Percentiles rank a stretch among this genome's conserved stretches.
Conservation (phyloP, 441 rosid species). For the Erodium texanum region DNA sequence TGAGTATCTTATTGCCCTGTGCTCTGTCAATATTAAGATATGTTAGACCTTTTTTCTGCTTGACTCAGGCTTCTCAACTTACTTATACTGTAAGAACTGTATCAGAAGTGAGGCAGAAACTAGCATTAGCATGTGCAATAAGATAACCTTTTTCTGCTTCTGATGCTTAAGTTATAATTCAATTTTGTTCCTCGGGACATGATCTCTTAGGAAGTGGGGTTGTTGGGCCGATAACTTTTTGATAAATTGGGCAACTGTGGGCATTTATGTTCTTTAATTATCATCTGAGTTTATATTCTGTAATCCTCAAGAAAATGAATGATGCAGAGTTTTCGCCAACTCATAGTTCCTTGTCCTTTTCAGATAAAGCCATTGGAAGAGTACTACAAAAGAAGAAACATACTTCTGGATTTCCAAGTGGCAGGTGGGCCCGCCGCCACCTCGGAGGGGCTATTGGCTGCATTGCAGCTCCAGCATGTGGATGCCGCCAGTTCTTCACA, state of each 20-base stretch:
- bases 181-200: not conserved
- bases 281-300: not conserved
- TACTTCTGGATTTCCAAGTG: slow-evolving; percentile 64
- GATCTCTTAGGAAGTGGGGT: not conserved
- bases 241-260: not conserved
- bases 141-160: no score
- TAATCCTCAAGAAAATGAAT: not conserved
- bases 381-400: slow-evolving; percentile 69
- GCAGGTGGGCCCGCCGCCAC: slow-evolving; percentile 58
- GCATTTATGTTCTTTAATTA: not conserved
- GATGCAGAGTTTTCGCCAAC: not conserved
- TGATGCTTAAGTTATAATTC: no score
- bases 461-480: slow-evolving; percentile 57
- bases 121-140: no score
- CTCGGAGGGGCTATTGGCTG: slow-evolving; percentile 79
- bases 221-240: not conserved
- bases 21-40: not conserved
- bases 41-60: not conserved
- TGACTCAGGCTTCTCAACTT: not conserved
- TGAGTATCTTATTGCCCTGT: not conserved
- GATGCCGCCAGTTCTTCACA: slow-evolving; percentile 42
- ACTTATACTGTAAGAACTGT: not conserved
- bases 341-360: slow-evolving; percentile 5
- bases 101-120: no score
- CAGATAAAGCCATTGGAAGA: slow-evolving; percentile 80